These are phyloP conservation scores for Zea luxurians DNA, from an alignment of 176 grass and related monocot genomes.

Conservation along the genomic window DNA sequence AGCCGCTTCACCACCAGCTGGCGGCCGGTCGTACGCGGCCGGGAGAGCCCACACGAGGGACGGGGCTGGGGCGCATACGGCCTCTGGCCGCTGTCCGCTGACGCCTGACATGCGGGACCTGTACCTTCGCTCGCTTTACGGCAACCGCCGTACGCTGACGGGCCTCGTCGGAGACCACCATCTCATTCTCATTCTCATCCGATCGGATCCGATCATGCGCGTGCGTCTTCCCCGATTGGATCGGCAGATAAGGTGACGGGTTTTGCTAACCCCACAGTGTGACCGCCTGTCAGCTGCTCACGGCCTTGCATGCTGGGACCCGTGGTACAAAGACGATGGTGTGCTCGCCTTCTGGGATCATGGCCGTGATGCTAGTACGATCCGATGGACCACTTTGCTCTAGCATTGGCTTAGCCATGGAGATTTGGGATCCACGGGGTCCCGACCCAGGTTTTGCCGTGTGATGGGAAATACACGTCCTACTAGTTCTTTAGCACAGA, in stretches of 20 bases:
- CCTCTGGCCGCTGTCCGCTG: background rate
- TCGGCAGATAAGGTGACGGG: background rate
- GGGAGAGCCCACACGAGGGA: background rate
- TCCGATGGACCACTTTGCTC: background rate
- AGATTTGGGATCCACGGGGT: background rate
- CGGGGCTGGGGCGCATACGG: background rate
- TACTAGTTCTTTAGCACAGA: no score
- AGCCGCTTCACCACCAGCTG: constrained; percentile 46
- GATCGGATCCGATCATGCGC: background rate
- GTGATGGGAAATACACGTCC: background rate
- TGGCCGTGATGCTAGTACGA: background rate
- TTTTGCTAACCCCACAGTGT: constrained; percentile 3
- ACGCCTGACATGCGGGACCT: background rate
- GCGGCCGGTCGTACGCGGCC: constrained; percentile 10
- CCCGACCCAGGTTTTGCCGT: background rate
- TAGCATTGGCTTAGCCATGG: background rate
- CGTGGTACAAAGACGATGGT: background rate
- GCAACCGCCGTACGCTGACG: background rate
- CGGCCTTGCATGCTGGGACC: background rate
- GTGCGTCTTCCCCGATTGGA: background rate
- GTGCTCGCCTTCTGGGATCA: background rate
- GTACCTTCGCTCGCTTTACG: background rate
- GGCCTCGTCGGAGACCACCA: constrained; percentile 1
- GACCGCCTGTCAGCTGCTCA: background rate
- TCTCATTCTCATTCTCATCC: background rate